Conservation (phyloP, 257 asterid species). For the Penstemon barbatus region DNA sequence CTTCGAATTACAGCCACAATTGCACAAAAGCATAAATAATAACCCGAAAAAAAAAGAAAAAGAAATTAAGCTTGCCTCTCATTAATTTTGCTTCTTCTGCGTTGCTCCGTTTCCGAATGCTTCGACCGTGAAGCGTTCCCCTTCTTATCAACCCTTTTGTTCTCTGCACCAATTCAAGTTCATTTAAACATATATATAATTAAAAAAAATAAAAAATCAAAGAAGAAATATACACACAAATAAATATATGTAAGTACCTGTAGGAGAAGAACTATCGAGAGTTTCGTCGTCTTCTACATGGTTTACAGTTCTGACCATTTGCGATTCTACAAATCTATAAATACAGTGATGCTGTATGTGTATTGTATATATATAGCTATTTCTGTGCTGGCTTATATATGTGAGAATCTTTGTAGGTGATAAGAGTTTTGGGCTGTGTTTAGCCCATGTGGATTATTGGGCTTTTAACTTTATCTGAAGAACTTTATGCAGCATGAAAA, state of each 20-base stretch:
- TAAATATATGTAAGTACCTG: constrained; percentile 31
- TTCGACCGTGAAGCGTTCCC: constrained; percentile 55
- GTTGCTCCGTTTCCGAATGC: constrained; percentile 91
- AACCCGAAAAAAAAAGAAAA: background rate
- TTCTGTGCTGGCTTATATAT: no score
- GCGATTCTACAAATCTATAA: no score
- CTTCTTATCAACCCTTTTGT: constrained; percentile 52
- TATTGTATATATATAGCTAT: no score
- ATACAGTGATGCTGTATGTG: no score
- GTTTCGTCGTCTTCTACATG: constrained; percentile 51
- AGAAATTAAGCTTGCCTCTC: constrained; percentile 53
- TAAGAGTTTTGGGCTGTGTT: no score
- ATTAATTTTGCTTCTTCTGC: constrained; percentile 80
- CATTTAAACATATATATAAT: constrained; percentile 2
- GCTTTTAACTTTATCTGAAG: no score
- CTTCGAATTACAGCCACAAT: background rate
- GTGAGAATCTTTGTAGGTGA: no score
- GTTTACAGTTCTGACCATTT: constrained; percentile 28
- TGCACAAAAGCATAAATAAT: background rate
- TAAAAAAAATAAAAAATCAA: background rate
- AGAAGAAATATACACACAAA: background rate
- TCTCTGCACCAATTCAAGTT: constrained; percentile 41
- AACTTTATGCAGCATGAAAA: no score
- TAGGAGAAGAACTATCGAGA: constrained; percentile 51
- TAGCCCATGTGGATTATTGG: no score